Evolutionary conservation across 2,329 filamentous ascomycete genomes (phyloP), one percentile per base, ranked within the genome.

Genomic region (Alternaria novae-zelandiae): DNA sequence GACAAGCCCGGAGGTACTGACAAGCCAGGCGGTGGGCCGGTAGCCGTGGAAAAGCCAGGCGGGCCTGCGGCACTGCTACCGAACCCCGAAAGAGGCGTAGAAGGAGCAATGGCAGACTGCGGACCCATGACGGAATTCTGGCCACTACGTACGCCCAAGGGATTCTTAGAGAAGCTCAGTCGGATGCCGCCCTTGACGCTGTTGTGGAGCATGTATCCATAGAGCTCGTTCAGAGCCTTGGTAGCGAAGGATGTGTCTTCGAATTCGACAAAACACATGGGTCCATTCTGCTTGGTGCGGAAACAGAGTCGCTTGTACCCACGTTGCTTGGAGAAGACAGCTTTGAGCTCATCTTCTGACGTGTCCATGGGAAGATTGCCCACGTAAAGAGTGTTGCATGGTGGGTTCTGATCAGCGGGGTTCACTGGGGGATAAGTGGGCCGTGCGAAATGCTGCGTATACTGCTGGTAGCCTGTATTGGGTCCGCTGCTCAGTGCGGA

Each of bases 201-300:
- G 81, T 97, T 97, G 77, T 94, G 93, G 30, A 98, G 86, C 53
- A 88, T 89, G 54, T 91, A 89, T 0, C 96, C 96, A 74, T 98
- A 97, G 2, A 98, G 86, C 60, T 97, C 93, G 68, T 94, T 89
- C 3, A 98, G 86, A 1, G 94, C 91, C 80, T 96, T 97, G 45
- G 95, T 97, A 1, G 96, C 95, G 74, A 93, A 95, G 2, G 92
- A 91, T 11, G 97, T 87, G 73, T 97, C 94, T 74, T 98, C 95
- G 72, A 98, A 99, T 80, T 99, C 96, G 41, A 99, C 96, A 79
- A 98, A 98, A 78, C 96, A 98, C 94, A 98, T 98, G 2, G 95
- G 95, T 0, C 95, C 95, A 72, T 97, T 97, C 69, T 92, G 89
- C 83, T 98, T 98, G 57, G 94, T 96, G 32, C 95, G 88, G 85